Evolutionary conservation across 2,329 filamentous ascomycete species (phyloP), one percentile per base, ranked within the genome.

Genomic region (Sporothrix curviconia): DNA sequence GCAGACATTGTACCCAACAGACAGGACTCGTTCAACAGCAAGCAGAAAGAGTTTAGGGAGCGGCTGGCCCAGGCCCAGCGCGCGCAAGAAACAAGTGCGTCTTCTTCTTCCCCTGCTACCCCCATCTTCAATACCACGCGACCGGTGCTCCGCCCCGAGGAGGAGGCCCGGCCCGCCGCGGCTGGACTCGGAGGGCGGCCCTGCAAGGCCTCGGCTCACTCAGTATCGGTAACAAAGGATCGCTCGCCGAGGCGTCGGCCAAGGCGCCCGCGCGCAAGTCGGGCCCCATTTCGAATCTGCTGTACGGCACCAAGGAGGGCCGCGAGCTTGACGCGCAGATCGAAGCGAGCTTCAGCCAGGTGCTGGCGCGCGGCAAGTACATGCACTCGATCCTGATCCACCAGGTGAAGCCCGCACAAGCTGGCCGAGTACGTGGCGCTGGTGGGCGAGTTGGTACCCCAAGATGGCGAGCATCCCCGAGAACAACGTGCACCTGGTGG

Each of bases 371-470:
- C 63, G 94, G 94, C 69, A 99, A 99, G 76, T 99, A 99, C 68
- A 92, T 99, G 56, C 94, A 99, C 74, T 95, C 91, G 47, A 96
- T 99, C 71, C 91, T 96, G 59, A 90, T 96, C 69, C 94, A 99
- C 76, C 84, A 95, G 61, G 94, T 99, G 64, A 91, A 95, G 76
- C 91, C 92, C n/a, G 60, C 91, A 96, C 67, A 94, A 90, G 75
- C 89, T 96, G 47, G 91, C 96, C 62, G 92, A 97, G 68, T 99
- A 99, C 69, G 86, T 92, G 53, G 81, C 92, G 59, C 79, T 97
- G 51, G 90, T 97, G 14, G 90, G 94, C 60, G 79, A 82, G 37
- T n/a, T 97, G 90, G 88, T 99, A 99, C 69, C 92, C 94, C 8
- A 84, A 83, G 69, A 91, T 97, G 81, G 94, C 94, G 46, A 80